phyloP scores from a whole-genome alignment of 2,329 filamentous ascomycete genomes.

The Lachnellula arida region DNA sequence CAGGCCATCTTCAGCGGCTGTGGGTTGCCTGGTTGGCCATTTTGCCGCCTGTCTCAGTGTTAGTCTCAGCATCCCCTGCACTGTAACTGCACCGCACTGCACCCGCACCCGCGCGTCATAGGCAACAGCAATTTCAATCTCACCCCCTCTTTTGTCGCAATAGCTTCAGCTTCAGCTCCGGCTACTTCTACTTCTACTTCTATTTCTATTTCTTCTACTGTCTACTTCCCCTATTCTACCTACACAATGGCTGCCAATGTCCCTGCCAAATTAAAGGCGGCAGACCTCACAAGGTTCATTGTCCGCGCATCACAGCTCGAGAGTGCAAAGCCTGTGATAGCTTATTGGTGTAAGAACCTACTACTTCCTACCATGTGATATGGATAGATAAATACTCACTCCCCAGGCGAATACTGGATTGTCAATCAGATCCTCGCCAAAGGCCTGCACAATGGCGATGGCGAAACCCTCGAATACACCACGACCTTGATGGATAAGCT shows the following conservation, averaged over 20 bases:
- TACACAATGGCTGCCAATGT: conserved; percentile 63
- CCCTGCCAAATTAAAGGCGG: conserved; percentile 68
- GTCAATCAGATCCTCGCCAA: conserved; percentile 86
- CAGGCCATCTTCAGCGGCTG: background rate
- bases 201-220: background rate
- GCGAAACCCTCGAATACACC: conserved; percentile 77
- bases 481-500: conserved; percentile 85
- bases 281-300: conserved; percentile 81
- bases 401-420: conserved; percentile 79
- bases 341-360: conserved; percentile 81
- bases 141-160: too few relatives aligned
- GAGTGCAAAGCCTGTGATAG: conserved; percentile 76
- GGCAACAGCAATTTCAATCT: background rate
- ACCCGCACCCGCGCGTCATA: background rate
- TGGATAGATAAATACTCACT: conserved; percentile 15
- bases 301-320: conserved; percentile 80
- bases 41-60: background rate
- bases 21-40: background rate
- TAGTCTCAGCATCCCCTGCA: background rate
- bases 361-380: background rate
- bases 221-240: background rate
- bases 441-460: conserved; percentile 71
- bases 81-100: too few relatives aligned
- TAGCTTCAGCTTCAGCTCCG: background rate
- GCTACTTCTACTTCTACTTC: too few relatives aligned